A percentile compares a stretch with the other conserved stretches of the same genome.
These are phyloP conservation scores for Trichoderma citrinoviride DNA, from an alignment of 2,329 filamentous ascomycete genomes.

Conservation along the genomic window DNA sequence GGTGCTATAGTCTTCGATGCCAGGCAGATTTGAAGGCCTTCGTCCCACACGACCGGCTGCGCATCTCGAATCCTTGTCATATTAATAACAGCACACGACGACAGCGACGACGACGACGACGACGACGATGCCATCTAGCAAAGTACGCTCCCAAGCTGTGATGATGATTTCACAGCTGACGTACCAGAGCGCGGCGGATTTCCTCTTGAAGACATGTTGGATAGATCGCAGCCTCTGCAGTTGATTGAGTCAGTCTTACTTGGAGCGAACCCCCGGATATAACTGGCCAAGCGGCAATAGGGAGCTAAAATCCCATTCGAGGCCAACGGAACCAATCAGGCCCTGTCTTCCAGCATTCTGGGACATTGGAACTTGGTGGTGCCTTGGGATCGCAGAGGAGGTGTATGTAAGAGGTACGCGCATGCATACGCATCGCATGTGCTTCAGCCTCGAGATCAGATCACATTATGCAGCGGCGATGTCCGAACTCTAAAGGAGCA, in stretches of 20 bases:
- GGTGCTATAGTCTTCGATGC: background rate
- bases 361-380: background rate
- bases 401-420: background rate
- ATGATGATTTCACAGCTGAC: background rate
- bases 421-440: background rate
- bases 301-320: background rate
- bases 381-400: background rate
- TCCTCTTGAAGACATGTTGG: background rate
- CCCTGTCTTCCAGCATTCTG: background rate
- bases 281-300: constrained; percentile 11
- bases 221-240: too few relatives aligned
- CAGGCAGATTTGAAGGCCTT: constrained; percentile 6
- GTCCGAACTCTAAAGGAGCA: background rate
- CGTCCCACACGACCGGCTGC: background rate
- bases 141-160: background rate
- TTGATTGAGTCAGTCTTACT: background rate
- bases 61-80: background rate
- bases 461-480: background rate
- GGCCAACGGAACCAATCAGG: constrained; percentile 2
- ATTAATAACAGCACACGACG: constrained; percentile 1
- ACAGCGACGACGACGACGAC: background rate
- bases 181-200: background rate
- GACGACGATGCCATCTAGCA: background rate
- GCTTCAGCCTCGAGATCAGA: background rate
- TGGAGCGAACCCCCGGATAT: constrained; percentile 6